A percentile compares a stretch with the other conserved stretches of the same genome.
phyloP scores from a whole-genome alignment of 106 monocot genomes.

The Alisma plantagoaquatica region DNA sequence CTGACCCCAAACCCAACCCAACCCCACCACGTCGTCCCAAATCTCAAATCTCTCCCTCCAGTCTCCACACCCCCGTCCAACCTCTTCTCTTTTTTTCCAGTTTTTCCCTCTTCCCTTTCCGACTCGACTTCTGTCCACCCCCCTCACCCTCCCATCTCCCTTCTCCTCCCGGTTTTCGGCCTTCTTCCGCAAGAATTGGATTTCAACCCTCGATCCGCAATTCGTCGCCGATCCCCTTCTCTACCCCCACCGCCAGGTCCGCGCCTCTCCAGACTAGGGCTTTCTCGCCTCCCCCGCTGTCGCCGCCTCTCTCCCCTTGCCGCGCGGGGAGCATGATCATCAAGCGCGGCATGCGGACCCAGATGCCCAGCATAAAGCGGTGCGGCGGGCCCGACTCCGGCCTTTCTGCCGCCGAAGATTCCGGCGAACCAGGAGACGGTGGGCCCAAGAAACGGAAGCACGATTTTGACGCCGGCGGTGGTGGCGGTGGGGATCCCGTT shows the following conservation, averaged over 20 bases:
- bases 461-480: not conserved
- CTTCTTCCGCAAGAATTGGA: too few species aligned
- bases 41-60: not conserved
- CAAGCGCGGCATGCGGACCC: constrained; percentile 7
- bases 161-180: too few species aligned
- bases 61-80: not conserved
- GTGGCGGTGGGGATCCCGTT: too few species aligned
- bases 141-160: too few species aligned
- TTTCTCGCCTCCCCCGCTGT: not conserved
- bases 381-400: not conserved
- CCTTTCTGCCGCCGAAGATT: too few species aligned
- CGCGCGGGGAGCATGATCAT: constrained; percentile 9
- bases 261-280: too few species aligned
- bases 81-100: not conserved
- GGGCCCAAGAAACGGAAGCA: too few species aligned
- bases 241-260: too few species aligned
- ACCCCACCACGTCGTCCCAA: not conserved
- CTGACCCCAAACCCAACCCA: not conserved
- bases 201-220: too few species aligned
- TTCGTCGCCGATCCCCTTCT: too few species aligned
- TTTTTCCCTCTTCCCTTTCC: not conserved
- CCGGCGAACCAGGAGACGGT: too few species aligned
- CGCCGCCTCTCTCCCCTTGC: not conserved
- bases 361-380: constrained; percentile 4
- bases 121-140: not conserved